phyloP scores from a whole-genome alignment of 352 stramenopile genomes.

The Sclerospora graminicola region DNA sequence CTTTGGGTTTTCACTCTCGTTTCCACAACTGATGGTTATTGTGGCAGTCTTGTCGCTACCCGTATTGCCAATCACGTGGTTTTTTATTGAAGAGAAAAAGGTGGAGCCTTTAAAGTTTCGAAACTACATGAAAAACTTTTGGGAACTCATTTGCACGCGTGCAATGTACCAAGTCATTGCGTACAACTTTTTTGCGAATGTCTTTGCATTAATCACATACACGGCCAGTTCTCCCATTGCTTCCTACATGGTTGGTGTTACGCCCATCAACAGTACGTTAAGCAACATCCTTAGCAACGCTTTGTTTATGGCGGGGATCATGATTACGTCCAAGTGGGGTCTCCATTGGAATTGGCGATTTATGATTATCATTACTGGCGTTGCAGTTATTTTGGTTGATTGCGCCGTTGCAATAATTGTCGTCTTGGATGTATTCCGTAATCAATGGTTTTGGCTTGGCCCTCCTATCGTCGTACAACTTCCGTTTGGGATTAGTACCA shows the following conservation, averaged over 20 bases:
- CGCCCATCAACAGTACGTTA: slow-evolving; percentile 42
- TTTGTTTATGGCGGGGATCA: slow-evolving; percentile 29
- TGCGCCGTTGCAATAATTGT: slow-evolving; percentile 41
- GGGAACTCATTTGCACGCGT: slow-evolving; percentile 33
- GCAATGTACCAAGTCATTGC: slow-evolving; percentile 32
- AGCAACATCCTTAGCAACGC: slow-evolving; percentile 37
- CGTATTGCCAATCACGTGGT: slow-evolving; percentile 27
- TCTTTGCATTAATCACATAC: slow-evolving; percentile 54
- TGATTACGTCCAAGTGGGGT: slow-evolving; percentile 33
- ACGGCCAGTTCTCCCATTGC: slow-evolving; percentile 40
- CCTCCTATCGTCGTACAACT: slow-evolving; percentile 40
- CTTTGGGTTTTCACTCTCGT: slow-evolving; percentile 33
- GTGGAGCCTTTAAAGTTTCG: slow-evolving; percentile 13
- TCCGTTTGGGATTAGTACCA: slow-evolving; percentile 43
- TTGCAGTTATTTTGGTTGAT: slow-evolving; percentile 29
- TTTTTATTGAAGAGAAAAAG: slow-evolving; percentile 25
- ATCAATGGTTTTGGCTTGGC: slow-evolving; percentile 57
- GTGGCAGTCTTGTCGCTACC: slow-evolving; percentile 21
- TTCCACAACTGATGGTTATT: slow-evolving; percentile 33
- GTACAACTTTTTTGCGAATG: slow-evolving; percentile 50
- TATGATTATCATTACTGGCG: slow-evolving; percentile 31
- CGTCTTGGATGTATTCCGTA: slow-evolving; percentile 41
- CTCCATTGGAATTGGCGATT: slow-evolving; percentile 51
- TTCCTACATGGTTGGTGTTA: slow-evolving; percentile 40
- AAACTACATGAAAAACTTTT: slow-evolving; percentile 34